Conservation (phyloP, 1,284 basidiomycete species). For the Lignosus rhinocerotis region DNA sequence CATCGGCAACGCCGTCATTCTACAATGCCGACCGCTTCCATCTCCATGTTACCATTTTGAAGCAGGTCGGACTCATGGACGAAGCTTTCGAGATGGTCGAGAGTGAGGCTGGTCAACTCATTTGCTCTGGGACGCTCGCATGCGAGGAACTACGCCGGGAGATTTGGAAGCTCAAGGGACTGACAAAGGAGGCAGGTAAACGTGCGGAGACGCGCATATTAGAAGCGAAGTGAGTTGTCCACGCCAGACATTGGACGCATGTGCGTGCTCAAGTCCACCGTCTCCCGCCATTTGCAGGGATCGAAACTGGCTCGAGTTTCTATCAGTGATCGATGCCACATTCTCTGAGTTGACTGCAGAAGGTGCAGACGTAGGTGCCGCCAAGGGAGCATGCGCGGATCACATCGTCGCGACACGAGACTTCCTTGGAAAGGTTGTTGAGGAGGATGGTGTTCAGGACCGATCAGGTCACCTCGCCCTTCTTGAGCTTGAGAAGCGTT, state of each 20-base stretch:
- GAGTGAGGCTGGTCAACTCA: constrained; percentile 61
- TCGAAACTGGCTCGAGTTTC: constrained; percentile 84
- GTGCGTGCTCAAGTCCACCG: constrained; percentile 21
- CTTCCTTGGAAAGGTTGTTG: constrained; percentile 57
- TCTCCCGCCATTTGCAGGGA: constrained; percentile 48
- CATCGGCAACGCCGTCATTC: constrained; percentile 61
- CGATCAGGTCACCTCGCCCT: constrained; percentile 71
- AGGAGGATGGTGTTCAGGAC: constrained; percentile 66
- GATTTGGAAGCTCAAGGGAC: constrained; percentile 57
- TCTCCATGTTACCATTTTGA: constrained; percentile 71
- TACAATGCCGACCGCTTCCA: constrained; percentile 74
- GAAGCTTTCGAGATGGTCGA: constrained; percentile 73
- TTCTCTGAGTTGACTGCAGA: constrained; percentile 47
- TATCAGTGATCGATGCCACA: constrained; percentile 67
- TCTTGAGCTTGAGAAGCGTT: constrained; percentile 69
- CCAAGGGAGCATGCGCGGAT: constrained; percentile 37
- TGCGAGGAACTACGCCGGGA: constrained; percentile 77
- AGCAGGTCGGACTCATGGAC: constrained; percentile 64
- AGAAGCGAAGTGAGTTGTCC: constrained; percentile 52
- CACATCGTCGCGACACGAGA: constrained; percentile 47
- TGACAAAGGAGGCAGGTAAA: constrained; percentile 59
- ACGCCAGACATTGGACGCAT: background rate
- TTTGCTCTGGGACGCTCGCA: constrained; percentile 70
- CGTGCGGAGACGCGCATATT: constrained; percentile 55
- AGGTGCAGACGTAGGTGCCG: constrained; percentile 21